Base-by-base conservation (phyloP, 23 red algal genomes). In the Gracilariopsis chorda region DNA sequence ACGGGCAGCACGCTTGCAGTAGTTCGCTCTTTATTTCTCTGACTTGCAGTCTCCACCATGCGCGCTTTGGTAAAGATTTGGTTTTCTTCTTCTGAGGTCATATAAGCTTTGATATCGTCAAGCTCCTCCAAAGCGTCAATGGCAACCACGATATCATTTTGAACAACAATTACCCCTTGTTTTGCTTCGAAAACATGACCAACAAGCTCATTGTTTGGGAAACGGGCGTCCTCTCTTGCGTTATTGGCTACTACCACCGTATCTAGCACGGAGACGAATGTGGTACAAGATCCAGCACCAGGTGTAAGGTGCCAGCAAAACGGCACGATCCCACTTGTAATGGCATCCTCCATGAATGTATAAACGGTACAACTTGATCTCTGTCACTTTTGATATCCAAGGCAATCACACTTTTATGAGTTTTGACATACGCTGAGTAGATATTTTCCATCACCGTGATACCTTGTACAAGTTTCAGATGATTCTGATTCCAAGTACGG, bases 381-480 rank as follows among this genome's bases (percentile, higher is more conserved):
- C n/a, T 51, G 44, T 41, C 81, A 86, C 45, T 55, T 48, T 70
- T 86, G 58, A 68, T 86, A 71, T 60, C 42, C 60, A 5, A 70
- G 62, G 51, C 81, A 86, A 48, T 86, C 81, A 23, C 60, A 86
- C 1, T 68, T 63, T 16, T 86, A 86, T 43, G 51, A 53, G 12
- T 60, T 60, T 21, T 86, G 51, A 17, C 81, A 86, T 41, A 41
- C 11, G 25, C 81, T 40, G 14, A 86, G 40, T 48, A 86, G 46
- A 40, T 60, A 86, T 7, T 21, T 49, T 11, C 81, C 34, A 14
- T 86, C 81, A 48, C 58, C 81, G 19, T 70, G 81, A 39, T 68
- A 47, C 32, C 58, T 53, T 60, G 69, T 11, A 19, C 81, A 86
- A 2, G 51, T 69, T 25, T 40, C 60, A 5, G 81, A 71, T 35